Evolutionary conservation across 495 filamentous ascomycete genomes (phyloP), one percentile per base, ranked within the genome.

Genomic region (Glarea lozoyensis): DNA sequence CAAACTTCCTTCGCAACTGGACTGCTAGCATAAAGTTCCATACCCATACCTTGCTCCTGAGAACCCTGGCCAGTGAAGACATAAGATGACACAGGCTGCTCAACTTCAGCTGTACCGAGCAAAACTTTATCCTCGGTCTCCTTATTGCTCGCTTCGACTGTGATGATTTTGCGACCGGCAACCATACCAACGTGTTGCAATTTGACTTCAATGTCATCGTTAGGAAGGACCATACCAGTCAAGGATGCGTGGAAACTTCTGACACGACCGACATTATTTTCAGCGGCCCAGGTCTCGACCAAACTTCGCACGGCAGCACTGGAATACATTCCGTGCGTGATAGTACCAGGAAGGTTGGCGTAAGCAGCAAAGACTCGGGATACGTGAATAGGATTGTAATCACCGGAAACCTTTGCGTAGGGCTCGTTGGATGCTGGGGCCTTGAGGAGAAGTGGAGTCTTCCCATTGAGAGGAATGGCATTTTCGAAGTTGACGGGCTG

Each of bases 21-120:
- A 57, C 90, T 96, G 67, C 79, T 90, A 45, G 66, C 81, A 55
- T 99, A 99, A 25, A 99, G 76, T 60, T 96, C 92, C 92, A 99
- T 99, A 64, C 92, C 92, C 92, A 99, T 99, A 37, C 92, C 92
- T 60, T 97, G 93, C 61, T 97, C 92, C 62, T 99, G 92, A 24
- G 86, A 93, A 37, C 92, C 92, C 61, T 99, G 92, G 25, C 92
- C 92, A 38, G 92, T 99, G 66, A 99, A 99, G 48, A 99, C 87
- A 52, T 99, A 99, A 5, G 89, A 78, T 16, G 89, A 89, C 16
- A 90, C 85, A n/a, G 93, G 93, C 57, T 99, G 92, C 62, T 99
- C 92, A 44, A 99, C 88, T 60, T 99, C 92, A 13, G 93, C 93
- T 66, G 97, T 93, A 48, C 88, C 92, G 21, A 90, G 62, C 1